Conservation (phyloP, 768 basidiomycete species). For the Suillus cothurnatus region DNA sequence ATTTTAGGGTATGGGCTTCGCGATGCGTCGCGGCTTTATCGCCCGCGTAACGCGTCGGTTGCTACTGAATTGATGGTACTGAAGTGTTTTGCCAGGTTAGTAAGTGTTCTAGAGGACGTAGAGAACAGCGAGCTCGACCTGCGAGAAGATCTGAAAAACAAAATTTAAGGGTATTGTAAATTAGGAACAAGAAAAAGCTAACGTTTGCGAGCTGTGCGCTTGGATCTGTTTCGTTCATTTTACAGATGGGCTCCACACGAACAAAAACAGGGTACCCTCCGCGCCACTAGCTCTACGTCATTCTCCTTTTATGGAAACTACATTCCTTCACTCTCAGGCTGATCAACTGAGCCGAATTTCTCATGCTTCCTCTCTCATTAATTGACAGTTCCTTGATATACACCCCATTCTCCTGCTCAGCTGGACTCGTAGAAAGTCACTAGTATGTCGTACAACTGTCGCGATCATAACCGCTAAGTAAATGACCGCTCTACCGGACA, state of each 20-base stretch:
- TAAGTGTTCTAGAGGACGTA: neutral
- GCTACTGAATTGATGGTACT: neutral
- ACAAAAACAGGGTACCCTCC: constrained; percentile 36
- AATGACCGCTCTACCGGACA: neutral
- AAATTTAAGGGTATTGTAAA: constrained; percentile 3
- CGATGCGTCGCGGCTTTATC: neutral
- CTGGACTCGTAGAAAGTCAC: neutral
- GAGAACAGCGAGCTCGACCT: constrained; percentile 12
- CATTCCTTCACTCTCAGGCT: neutral
- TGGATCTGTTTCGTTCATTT: constrained; percentile 22
- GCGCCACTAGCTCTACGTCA: constrained; percentile 36
- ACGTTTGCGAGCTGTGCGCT: constrained; percentile 5
- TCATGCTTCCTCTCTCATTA: too few species aligned
- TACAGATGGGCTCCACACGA: constrained; percentile 35
- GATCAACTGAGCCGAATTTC: constrained; percentile 1
- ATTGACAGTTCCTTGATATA: too few species aligned
- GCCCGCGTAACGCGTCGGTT: constrained; percentile 2
- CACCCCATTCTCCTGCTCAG: neutral
- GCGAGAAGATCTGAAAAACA: constrained; percentile 2
- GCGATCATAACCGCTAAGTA: neutral
- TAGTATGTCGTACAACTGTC: too few species aligned
- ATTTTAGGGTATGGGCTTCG: constrained; percentile 14
- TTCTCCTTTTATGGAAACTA: constrained; percentile 16
- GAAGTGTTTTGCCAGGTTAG: constrained; percentile 3
- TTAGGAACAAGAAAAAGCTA: neutral